Conservation (phyloP, 805 yeast genomes). For the Suhomyces sp. region DNA sequence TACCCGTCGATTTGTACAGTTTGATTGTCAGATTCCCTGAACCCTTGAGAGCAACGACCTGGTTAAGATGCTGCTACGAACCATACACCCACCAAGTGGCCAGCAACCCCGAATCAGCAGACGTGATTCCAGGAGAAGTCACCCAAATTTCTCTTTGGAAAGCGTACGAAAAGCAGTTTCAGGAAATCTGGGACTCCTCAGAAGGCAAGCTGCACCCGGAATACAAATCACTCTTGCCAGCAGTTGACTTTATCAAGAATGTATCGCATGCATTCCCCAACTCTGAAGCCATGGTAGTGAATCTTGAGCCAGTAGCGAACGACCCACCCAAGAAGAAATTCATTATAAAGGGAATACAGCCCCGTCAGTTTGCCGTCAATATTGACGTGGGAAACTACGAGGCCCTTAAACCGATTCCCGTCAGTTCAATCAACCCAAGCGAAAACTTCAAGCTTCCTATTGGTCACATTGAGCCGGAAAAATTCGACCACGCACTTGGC, state of each 20-base stretch:
- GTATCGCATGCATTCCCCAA: constrained; percentile 85
- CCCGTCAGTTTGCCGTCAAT: constrained; percentile 60
- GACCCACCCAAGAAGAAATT: constrained; percentile 65
- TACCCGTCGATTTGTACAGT: constrained; percentile 54
- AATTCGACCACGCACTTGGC: constrained; percentile 28
- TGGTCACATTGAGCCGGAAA: constrained; percentile 36
- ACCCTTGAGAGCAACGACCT: constrained; percentile 87
- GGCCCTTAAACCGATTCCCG: constrained; percentile 29
- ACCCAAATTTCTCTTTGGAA: constrained; percentile 96
- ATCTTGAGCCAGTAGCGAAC: constrained; percentile 42
- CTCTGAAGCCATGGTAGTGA: constrained; percentile 91
- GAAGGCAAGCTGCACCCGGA: constrained; percentile 29
- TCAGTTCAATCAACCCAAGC: constrained; percentile 9
- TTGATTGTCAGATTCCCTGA: constrained; percentile 67
- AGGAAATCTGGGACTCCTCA: constrained; percentile 52
- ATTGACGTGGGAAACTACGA: constrained; percentile 44
- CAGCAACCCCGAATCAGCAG: constrained; percentile 13
- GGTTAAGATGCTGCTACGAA: constrained; percentile 91
- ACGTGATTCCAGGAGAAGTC: constrained; percentile 61
- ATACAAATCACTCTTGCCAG: constrained; percentile 62
- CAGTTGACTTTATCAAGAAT: constrained; percentile 94
- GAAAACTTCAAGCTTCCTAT: constrained; percentile 24
- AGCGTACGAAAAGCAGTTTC: constrained; percentile 85
- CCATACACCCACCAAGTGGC: constrained; percentile 44
- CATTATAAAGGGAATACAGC: constrained; percentile 91